phyloP scores from a whole-genome alignment of 306 rosid species.

The Quercus agrifolia region DNA sequence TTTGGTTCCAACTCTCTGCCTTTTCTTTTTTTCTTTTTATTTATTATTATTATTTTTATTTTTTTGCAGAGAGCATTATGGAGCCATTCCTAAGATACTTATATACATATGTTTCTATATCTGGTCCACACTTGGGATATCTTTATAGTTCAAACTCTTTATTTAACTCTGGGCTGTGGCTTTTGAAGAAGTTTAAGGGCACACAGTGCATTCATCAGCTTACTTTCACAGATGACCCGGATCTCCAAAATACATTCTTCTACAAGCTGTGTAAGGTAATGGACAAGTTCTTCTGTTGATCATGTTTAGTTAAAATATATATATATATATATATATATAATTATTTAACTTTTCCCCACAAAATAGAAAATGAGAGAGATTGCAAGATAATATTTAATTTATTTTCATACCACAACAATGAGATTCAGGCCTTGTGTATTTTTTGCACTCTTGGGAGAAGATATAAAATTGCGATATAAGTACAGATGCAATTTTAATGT shows the following conservation, averaged over 20 bases:
- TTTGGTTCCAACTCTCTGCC: constrained; percentile 26
- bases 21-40: constrained; percentile 7
- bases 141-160: constrained; percentile 92
- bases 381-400: too few species aligned
- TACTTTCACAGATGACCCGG: constrained; percentile 88
- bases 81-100: constrained; percentile 74
- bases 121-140: constrained; percentile 98
- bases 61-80: constrained; percentile 76
- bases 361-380: too few species aligned
- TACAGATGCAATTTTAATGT: background rate
- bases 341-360: too few species aligned
- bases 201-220: constrained; percentile 94
- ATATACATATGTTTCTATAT: constrained; percentile 77
- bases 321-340: too few species aligned
- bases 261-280: constrained; percentile 82
- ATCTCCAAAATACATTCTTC: constrained; percentile 80
- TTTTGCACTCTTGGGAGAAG: too few species aligned
- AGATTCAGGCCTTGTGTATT: too few species aligned
- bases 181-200: constrained; percentile 82
- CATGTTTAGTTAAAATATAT: background rate
- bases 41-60: background rate
- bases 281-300: background rate
- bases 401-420: too few species aligned
- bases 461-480: too few species aligned
- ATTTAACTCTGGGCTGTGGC: constrained; percentile 94